A percentile compares a stretch with the other conserved stretches of the same genome.
Conservation (phyloP, 148 eudicot genomes). For the Polygonum aviculare region DNA sequence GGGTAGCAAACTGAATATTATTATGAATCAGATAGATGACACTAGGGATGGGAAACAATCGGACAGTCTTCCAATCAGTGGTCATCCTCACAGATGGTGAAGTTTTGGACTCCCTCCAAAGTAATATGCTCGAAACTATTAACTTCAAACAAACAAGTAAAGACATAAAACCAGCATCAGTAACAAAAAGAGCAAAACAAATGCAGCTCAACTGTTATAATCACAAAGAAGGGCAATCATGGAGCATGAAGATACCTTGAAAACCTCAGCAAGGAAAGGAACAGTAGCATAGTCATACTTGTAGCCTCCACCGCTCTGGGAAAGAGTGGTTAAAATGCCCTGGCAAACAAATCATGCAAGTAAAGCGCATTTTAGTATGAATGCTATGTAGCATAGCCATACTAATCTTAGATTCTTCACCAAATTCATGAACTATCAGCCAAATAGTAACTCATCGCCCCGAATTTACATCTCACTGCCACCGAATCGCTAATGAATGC, state of each 20-base stretch:
- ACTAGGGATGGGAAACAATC: slow-evolving; percentile 89
- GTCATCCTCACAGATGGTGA: slow-evolving; percentile 79
- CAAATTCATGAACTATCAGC: not conserved
- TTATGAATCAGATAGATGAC: slow-evolving; percentile 91
- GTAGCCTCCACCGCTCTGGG: slow-evolving; percentile 65
- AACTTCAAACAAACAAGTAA: slow-evolving; percentile 21
- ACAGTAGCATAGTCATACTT: slow-evolving; percentile 80
- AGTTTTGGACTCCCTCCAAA: slow-evolving; percentile 62
- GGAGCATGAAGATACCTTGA: slow-evolving; percentile 36
- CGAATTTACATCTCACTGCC: not conserved
- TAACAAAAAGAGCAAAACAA: not conserved
- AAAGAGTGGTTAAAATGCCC: slow-evolving; percentile 75
- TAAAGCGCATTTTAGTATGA: not conserved
- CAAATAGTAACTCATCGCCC: not conserved
- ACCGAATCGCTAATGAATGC: not conserved
- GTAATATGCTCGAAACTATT: slow-evolving; percentile 63
- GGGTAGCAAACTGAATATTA: slow-evolving; percentile 95
- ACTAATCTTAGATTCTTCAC: not conserved
- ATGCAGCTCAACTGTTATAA: not conserved
- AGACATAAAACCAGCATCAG: slow-evolving; percentile 7
- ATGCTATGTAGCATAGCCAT: not conserved
- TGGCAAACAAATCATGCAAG: slow-evolving; percentile 20
- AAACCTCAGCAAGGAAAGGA: slow-evolving; percentile 78
- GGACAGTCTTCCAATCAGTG: slow-evolving; percentile 80
- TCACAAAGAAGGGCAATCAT: not conserved